phyloP scores from a whole-genome alignment of 768 basidiomycete species.

The Obba rivulosa region DNA sequence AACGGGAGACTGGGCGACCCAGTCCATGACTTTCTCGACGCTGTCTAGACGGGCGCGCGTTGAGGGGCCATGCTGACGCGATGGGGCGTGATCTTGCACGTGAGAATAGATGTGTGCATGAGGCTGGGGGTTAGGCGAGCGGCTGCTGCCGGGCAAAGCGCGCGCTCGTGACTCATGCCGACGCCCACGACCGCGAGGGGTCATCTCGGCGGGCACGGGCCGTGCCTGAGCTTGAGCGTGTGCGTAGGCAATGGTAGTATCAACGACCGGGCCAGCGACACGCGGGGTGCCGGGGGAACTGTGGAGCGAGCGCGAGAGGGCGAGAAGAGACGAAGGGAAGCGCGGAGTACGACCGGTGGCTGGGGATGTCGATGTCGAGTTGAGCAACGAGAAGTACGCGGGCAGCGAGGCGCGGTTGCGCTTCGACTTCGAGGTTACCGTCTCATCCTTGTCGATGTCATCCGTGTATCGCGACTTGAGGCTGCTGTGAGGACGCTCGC shows the following conservation, averaged over 20 bases:
- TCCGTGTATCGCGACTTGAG: slow-evolving; percentile 12
- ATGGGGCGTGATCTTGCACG: neutral
- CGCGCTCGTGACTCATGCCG: slow-evolving; percentile 19
- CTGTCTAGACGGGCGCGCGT: slow-evolving; percentile 24
- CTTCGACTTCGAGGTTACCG: slow-evolving; percentile 21
- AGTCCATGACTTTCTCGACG: slow-evolving; percentile 43
- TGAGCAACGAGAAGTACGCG: slow-evolving; percentile 68
- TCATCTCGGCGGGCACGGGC: slow-evolving; percentile 5
- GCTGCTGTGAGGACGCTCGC: slow-evolving; percentile 2
- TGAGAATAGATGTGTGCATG: slow-evolving; percentile 5
- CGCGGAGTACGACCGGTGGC: slow-evolving; percentile 10
- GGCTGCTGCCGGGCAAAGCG: slow-evolving; percentile 18
- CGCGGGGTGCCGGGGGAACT: slow-evolving; percentile 22
- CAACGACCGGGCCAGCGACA: slow-evolving; percentile 17
- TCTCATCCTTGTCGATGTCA: slow-evolving; percentile 28
- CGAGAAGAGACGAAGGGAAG: slow-evolving; percentile 12
- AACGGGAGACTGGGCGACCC: slow-evolving; percentile 35
- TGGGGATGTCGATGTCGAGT: slow-evolving; percentile 22
- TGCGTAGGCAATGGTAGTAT: slow-evolving; percentile 15
- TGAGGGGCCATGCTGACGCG: slow-evolving; percentile 5
- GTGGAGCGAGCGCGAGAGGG: slow-evolving; percentile 21
- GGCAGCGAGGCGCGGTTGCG: slow-evolving; percentile 72
- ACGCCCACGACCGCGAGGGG: slow-evolving; percentile 19
- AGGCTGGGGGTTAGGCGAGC: slow-evolving; percentile 12
- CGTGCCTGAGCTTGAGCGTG: slow-evolving; percentile 10